A percentile compares a stretch with the other conserved stretches of the same genome.
Conservation (phyloP, 2,329 filamentous ascomycete genomes). For the Bipolaris bicolor region DNA sequence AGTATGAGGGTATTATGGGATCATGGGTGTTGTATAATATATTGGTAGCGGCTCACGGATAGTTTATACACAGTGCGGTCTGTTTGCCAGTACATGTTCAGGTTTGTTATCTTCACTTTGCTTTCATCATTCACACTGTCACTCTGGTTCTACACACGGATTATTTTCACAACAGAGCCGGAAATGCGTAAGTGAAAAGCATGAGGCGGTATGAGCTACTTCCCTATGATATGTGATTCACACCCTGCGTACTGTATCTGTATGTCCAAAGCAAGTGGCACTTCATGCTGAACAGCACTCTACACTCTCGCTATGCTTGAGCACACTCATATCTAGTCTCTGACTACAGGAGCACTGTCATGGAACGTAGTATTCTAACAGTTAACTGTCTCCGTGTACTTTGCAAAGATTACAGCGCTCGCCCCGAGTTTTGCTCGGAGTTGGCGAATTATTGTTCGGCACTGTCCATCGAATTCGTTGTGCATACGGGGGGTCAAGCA, state of each 20-base stretch:
- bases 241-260: too few species aligned
- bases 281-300: background rate
- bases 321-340: background rate
- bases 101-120: background rate
- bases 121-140: background rate
- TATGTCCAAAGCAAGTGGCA: background rate
- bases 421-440: background rate
- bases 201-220: background rate
- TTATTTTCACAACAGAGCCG: background rate
- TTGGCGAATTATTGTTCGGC: background rate
- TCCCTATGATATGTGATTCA: background rate
- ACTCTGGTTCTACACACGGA: background rate
- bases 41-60: background rate
- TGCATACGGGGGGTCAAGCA: background rate
- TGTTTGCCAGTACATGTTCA: background rate
- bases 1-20: background rate
- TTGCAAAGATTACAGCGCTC: background rate
- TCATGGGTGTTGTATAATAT: too few species aligned
- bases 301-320: background rate
- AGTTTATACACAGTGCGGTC: too few species aligned
- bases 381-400: background rate
- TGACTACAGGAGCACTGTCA: background rate
- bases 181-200: background rate
- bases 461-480: background rate
- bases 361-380: background rate